These are phyloP conservation scores for Penicillium hesseltinei DNA, from an alignment of 2,329 filamentous ascomycete species.

Conservation along the genomic window DNA sequence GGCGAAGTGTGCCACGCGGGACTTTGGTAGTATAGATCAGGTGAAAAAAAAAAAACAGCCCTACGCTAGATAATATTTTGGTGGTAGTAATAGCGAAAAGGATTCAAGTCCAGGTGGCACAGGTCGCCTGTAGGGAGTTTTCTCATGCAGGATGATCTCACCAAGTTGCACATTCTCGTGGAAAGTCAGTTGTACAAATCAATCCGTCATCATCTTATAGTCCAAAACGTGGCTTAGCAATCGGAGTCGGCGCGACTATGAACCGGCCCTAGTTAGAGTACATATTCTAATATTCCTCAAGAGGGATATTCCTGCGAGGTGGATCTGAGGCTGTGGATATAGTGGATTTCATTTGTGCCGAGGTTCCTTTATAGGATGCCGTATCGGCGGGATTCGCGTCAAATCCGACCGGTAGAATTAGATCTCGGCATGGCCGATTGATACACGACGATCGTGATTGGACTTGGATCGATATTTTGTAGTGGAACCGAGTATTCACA, in stretches of 20 bases:
- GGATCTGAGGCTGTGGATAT: not conserved
- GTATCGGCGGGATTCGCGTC: not conserved
- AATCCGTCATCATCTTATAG: not conserved
- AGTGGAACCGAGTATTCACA: not conserved
- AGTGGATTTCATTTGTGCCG: not conserved
- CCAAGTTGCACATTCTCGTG: not conserved
- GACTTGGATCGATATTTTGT: not conserved
- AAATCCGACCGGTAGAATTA: not conserved
- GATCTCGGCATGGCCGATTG: not conserved
- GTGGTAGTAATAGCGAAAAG: too few species aligned
- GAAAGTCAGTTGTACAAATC: not conserved
- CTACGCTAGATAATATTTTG: too few species aligned
- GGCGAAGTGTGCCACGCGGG: too few species aligned
- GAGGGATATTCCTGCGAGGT: not conserved
- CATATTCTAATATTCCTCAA: not conserved
- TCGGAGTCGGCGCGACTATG: not conserved
- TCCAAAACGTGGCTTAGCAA: not conserved
- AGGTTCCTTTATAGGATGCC: not conserved
- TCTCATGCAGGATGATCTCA: not conserved
- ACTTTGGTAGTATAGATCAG: too few species aligned
- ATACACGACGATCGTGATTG: slow-evolving; percentile 2
- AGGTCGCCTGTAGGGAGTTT: not conserved
- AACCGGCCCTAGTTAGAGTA: not conserved
- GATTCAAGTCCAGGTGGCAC: too few species aligned
- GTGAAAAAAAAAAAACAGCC: too few species aligned